Evolutionary conservation across 306 rosid genomes (phyloP), one percentile per base, ranked within the genome.

Genomic region (Begonia peltatifolia): DNA sequence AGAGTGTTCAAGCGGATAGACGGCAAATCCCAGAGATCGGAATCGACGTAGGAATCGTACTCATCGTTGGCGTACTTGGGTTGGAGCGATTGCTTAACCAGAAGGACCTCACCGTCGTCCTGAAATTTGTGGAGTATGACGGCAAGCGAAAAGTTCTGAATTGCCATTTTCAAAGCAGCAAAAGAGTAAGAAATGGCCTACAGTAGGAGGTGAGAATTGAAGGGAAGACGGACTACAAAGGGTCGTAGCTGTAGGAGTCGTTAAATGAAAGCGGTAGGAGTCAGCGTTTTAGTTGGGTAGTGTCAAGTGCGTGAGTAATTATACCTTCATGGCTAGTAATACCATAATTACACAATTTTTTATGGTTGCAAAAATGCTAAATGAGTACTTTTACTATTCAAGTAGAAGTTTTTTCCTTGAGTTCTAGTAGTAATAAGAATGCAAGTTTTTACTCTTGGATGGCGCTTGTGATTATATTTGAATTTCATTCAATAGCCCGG

Each of bases 11-110:
- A 53, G 35, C 59, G 70, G 30, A 67, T 66, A 2, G 78, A 68
- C 15, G 96, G 96, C 55, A 87, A 75, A 79, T 87, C 96, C 92
- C 92, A 87, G 53, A 87, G 83, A 53, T 87, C 92, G 16, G 96
- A 87, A 63, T 87, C 96, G 23, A 71, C 61, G 73, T 56, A 74
- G 61, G 96, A 87, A 43, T 87, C 92, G 81, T 87, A 87, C 61
- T 87, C 92, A 2, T 67, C 69, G 41, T 81, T 72, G 49, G 70
- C 41, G 73, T 83, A 87, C 61, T 67, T 72, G 8, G 87, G 78
- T 22, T 87, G 96, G 25, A 67, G 87, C 10, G 81, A 47, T 63
- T 87, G 87, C 58, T 74, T 79, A 12, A 62, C 38, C 50, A 84
- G 80, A 35, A 87, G 82, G 52, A 79, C 81, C 17, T 79, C 75